Evolutionary conservation across 805 yeast species (phyloP).

Genomic region (Metschnikowia colocasiae): DNA sequence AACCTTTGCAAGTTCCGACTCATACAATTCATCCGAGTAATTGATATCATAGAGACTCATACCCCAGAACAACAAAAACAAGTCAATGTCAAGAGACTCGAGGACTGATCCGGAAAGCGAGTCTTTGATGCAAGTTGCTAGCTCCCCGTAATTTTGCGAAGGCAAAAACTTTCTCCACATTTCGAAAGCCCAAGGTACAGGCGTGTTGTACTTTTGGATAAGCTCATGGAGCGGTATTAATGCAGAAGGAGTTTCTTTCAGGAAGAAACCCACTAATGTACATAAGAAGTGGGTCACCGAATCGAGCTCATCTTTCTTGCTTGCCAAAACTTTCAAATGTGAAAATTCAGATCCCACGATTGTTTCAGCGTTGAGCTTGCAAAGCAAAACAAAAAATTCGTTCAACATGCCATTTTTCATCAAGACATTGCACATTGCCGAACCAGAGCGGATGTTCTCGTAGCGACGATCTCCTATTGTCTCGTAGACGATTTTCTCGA

Average conservation of each 20-base stretch:
- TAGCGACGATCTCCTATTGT: constrained; percentile 60
- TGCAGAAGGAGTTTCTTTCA: constrained; percentile 25
- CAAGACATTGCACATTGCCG: constrained; percentile 46
- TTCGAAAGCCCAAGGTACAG: constrained; percentile 67
- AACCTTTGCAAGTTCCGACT: constrained; percentile 41
- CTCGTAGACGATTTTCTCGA: constrained; percentile 52
- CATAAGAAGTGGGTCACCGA: constrained; percentile 63
- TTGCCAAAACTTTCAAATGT: constrained; percentile 69
- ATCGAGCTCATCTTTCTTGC: constrained; percentile 66
- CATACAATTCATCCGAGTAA: constrained; percentile 49
- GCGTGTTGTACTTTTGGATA: constrained; percentile 40
- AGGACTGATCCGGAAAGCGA: constrained; percentile 9
- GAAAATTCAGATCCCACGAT: constrained; percentile 28
- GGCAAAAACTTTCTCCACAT: constrained; percentile 60
- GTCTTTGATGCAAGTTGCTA: constrained; percentile 3
- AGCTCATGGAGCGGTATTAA: constrained; percentile 44
- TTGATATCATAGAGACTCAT: constrained; percentile 68
- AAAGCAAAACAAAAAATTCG: constrained; percentile 65
- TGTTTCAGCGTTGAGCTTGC: constrained; percentile 43
- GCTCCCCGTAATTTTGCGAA: constrained; percentile 19
- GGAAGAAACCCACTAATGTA: constrained; percentile 54
- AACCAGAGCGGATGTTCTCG: constrained; percentile 45
- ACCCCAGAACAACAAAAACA: constrained; percentile 61
- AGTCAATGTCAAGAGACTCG: constrained; percentile 19
- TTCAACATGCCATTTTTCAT: constrained; percentile 42